A percentile compares a stretch with the other conserved stretches of the same genome.
Evolutionary conservation across 75 land plant species (phyloP).

Genomic region (Cunninghamia lanceolata): DNA sequence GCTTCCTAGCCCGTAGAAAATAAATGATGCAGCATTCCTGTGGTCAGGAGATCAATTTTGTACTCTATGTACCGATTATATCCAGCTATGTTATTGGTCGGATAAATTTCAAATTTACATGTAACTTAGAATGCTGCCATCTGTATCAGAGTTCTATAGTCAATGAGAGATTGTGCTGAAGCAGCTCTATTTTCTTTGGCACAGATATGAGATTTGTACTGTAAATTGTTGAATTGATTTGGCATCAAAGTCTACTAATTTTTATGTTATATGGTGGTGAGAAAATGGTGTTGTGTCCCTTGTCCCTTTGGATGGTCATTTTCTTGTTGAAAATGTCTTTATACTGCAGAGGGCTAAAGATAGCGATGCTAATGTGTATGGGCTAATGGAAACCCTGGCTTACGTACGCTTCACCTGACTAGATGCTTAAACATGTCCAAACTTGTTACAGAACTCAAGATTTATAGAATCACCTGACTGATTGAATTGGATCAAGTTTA

Average conservation of each 20-base stretch:
- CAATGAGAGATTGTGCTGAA: conserved; percentile 3
- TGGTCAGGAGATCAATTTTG: not conserved
- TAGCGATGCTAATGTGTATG: not conserved
- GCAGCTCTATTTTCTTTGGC: not conserved
- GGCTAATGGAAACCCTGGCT: not conserved
- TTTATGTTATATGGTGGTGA: not conserved
- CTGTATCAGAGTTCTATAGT: conserved; percentile 1
- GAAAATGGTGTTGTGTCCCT: not conserved
- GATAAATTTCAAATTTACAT: not conserved
- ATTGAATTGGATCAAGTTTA: too few species aligned
- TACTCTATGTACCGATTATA: not conserved
- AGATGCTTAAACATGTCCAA: too few species aligned
- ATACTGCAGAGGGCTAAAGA: too few species aligned
- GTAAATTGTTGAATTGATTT: not conserved
- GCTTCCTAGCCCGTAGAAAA: not conserved
- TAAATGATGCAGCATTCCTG: not conserved
- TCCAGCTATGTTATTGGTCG: not conserved
- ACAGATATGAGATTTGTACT: not conserved
- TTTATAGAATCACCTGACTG: too few species aligned
- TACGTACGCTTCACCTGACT: too few species aligned
- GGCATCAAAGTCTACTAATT: not conserved
- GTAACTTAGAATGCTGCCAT: not conserved
- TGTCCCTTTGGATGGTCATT: not conserved
- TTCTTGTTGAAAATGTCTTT: not conserved
- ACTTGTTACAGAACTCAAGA: too few species aligned